Evolutionary conservation across 305 asterid species (phyloP).

Genomic region (Fraxinus xanthoxyloides): DNA sequence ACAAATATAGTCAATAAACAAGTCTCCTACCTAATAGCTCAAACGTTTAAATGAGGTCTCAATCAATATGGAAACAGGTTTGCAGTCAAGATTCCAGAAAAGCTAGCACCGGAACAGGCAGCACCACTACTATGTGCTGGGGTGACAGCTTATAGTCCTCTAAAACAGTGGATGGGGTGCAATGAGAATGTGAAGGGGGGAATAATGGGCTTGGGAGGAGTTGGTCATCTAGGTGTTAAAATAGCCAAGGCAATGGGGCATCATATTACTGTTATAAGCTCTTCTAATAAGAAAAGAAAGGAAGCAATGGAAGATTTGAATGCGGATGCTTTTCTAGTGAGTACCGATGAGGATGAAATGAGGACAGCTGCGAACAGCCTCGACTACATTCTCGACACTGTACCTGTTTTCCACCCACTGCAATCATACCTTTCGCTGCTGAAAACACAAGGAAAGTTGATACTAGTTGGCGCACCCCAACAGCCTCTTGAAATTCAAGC

Average conservation of each 20-base stretch:
- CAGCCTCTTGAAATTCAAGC: conserved; percentile 38
- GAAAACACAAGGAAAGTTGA: conserved; percentile 40
- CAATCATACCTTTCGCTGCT: conserved; percentile 30
- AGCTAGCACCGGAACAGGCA: conserved; percentile 37
- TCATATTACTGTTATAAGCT: conserved; percentile 51
- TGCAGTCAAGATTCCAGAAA: conserved; percentile 40
- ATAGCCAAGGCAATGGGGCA: conserved; percentile 61
- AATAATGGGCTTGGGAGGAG: conserved; percentile 49
- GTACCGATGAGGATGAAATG: conserved; percentile 32
- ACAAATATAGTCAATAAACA: not conserved
- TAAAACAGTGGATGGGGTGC: conserved; percentile 28
- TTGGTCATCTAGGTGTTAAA: conserved; percentile 47
- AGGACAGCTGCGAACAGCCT: conserved; percentile 28
- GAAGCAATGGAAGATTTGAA: conserved; percentile 42
- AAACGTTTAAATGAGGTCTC: not conserved
- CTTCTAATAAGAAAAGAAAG: conserved; percentile 35
- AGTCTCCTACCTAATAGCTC: not conserved
- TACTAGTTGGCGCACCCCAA: conserved; percentile 36
- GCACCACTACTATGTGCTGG: conserved; percentile 54
- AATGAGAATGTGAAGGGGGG: conserved; percentile 28
- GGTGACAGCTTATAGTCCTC: conserved; percentile 50
- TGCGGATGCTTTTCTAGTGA: conserved; percentile 40
- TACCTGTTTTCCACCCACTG: conserved; percentile 38
- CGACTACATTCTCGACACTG: conserved; percentile 48
- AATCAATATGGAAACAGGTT: conserved; percentile 25